phyloP scores from a whole-genome alignment of 148 eudicot species.

The Rhododendron ferrugineum region DNA sequence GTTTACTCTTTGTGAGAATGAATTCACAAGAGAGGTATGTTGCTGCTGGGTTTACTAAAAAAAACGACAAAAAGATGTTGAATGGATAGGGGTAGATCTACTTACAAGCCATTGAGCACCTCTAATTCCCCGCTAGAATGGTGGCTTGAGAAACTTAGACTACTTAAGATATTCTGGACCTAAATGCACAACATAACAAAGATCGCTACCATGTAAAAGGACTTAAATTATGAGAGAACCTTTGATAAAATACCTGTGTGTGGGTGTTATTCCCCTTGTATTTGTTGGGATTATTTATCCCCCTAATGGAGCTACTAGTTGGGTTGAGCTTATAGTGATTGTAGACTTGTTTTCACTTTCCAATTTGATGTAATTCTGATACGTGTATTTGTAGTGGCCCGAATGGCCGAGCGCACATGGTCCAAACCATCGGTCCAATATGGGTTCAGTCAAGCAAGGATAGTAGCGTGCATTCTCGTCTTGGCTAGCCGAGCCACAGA shows the following conservation, averaged over 20 bases:
- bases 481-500: no score
- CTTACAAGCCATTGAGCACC: neutral
- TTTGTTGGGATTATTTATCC: no score
- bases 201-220: neutral
- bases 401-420: no score
- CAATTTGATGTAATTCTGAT: no score
- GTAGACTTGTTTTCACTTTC: no score
- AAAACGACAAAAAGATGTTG: neutral
- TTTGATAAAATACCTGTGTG: neutral
- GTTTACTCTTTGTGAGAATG: neutral
- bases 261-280: no score
- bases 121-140: neutral
- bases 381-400: no score
- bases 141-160: neutral
- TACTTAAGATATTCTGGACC: neutral
- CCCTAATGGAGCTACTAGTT: no score
- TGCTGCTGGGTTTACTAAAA: neutral
- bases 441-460: no score
- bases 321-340: no score
- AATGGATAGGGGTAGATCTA: neutral
- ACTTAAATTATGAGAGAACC: neutral
- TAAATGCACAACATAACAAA: neutral
- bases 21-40: neutral
- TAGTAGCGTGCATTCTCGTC: no score
- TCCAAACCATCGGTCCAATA: no score